Percentiles rank a stretch among this genome's conserved stretches.
These are phyloP conservation scores for Diaporthe sp. DNA, from an alignment of 2,329 filamentous ascomycete species.

Conservation along the genomic window DNA sequence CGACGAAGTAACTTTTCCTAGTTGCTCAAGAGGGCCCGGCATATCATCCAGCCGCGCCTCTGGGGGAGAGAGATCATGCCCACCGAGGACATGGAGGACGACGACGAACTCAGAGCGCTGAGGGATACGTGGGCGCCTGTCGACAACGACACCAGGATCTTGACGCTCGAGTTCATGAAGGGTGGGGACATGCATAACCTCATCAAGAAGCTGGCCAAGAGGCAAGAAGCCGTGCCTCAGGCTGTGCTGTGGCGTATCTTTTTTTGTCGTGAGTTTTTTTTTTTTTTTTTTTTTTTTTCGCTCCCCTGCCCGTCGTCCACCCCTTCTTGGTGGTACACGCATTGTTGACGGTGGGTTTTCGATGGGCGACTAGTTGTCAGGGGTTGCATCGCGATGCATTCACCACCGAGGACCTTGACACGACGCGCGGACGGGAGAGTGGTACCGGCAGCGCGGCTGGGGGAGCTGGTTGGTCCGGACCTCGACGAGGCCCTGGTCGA, in stretches of 20 bases:
- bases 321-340: not conserved
- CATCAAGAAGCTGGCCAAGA: not conserved
- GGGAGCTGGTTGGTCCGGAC: not conserved
- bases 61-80: not conserved
- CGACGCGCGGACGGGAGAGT: not conserved
- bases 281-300: too few relatives aligned
- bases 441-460: not conserved
- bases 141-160: not conserved
- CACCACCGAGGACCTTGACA: not conserved
- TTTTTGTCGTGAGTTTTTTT: conserved; percentile 20
- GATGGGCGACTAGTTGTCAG: not conserved
- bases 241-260: conserved; percentile 13
- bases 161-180: conserved; percentile 19
- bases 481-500: not conserved
- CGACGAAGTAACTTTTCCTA: not conserved
- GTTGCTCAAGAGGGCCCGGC: not conserved
- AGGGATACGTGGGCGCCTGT: not conserved
- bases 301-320: too few relatives aligned
- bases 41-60: not conserved
- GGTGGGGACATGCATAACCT: not conserved
- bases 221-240: not conserved
- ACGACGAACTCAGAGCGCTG: not conserved
- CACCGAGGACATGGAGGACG: too few relatives aligned
- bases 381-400: conserved; percentile 3
- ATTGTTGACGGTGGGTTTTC: not conserved